A percentile compares a stretch with the other conserved stretches of the same genome.
Conservation (phyloP, 441 rosid species). For the Viola pubescens region DNA sequence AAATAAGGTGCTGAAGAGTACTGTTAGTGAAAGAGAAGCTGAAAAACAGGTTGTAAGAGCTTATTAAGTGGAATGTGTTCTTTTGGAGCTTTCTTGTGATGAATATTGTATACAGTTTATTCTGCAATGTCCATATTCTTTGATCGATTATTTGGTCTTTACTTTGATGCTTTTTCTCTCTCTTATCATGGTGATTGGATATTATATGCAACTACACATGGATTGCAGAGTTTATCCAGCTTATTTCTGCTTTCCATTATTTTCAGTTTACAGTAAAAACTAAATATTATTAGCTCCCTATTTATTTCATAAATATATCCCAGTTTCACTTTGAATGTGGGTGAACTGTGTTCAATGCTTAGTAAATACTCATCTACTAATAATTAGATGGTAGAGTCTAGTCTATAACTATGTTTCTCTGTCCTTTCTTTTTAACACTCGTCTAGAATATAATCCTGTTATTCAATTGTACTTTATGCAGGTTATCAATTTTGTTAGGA, state of each 20-base stretch:
- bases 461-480: slow-evolving; percentile 25
- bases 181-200: no score
- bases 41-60: slow-evolving; percentile 55
- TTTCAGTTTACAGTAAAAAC: no score
- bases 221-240: no score
- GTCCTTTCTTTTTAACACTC: slow-evolving; percentile 2
- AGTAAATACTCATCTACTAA: neutral
- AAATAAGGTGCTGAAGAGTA: slow-evolving; percentile 60
- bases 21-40: slow-evolving; percentile 63
- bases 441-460: neutral
- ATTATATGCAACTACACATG: no score
- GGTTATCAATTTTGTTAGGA: slow-evolving; percentile 71
- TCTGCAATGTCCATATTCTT: neutral
- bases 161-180: neutral
- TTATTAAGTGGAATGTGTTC: neutral
- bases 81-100: neutral
- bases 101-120: no score
- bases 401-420: neutral
- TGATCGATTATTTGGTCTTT: neutral
- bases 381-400: neutral
- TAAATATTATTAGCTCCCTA: no score
- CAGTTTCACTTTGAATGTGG: neutral
- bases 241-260: no score
- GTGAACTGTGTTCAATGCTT: no score
- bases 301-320: neutral